phyloP scores from a whole-genome alignment of 202 grass and related monocot species.

The Musa balbisiana region DNA sequence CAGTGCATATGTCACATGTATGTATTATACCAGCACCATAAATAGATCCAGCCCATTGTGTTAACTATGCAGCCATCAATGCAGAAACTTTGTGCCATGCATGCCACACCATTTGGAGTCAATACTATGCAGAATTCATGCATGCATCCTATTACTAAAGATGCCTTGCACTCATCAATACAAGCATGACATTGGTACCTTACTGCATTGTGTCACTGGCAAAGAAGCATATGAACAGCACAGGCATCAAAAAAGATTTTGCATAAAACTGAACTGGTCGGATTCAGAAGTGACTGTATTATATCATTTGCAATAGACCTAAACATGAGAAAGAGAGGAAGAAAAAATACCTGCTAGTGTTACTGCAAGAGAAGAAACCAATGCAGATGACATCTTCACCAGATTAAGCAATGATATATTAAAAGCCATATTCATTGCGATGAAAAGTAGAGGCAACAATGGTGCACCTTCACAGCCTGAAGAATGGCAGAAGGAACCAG shows the following conservation, averaged over 20 bases:
- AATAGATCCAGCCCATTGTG: background rate
- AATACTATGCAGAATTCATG: background rate
- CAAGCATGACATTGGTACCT: background rate
- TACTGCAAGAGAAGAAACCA: conserved; percentile 69
- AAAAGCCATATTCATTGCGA: conserved; percentile 80
- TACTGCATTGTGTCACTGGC: background rate
- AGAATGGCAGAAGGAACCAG: conserved; percentile 22
- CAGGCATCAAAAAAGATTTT: background rate
- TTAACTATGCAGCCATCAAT: background rate
- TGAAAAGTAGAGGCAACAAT: conserved; percentile 72
- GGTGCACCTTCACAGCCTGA: conserved; percentile 83
- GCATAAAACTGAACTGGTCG: too few relatives aligned
- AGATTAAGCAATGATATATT: conserved; percentile 84
- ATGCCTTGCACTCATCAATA: background rate
- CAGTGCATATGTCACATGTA: background rate
- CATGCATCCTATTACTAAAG: background rate
- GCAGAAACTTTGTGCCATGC: background rate
- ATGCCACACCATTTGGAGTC: background rate
- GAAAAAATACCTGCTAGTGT: conserved; percentile 66
- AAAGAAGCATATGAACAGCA: background rate
- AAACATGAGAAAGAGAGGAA: conserved; percentile 9
- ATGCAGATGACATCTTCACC: conserved; percentile 86
- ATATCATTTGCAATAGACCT: background rate
- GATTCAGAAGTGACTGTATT: background rate
- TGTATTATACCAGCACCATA: background rate